Evolutionary conservation across 1,284 basidiomycete species (phyloP).

Genomic region (Leccinum fallax): DNA sequence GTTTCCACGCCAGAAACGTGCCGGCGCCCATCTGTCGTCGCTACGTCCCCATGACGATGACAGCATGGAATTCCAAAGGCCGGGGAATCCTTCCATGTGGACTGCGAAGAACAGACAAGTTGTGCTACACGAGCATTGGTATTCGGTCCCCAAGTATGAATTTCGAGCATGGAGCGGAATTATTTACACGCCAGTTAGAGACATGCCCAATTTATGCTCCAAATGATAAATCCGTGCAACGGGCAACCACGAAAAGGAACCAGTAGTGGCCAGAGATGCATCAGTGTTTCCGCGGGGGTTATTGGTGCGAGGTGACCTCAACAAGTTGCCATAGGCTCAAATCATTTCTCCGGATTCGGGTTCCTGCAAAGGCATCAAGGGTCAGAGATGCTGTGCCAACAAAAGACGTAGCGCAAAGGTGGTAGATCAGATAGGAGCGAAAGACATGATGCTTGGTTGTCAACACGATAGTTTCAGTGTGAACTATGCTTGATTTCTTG

Average conservation of each 20-base stretch:
- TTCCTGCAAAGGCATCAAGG: conserved; percentile 19
- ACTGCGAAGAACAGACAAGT: background rate
- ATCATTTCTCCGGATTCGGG: conserved; percentile 11
- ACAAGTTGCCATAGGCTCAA: background rate
- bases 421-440: conserved; percentile 34
- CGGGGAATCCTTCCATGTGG: background rate
- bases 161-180: background rate
- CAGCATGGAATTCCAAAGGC: background rate
- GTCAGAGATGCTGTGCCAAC: conserved; percentile 10
- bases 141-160: background rate
- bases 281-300: background rate
- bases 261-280: background rate
- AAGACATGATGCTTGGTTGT: conserved; percentile 33
- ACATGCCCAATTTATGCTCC: background rate
- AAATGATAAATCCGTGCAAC: background rate
- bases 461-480: conserved; percentile 37
- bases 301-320: background rate
- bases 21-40: no score
- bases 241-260: background rate
- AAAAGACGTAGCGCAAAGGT: background rate
- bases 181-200: background rate
- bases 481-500: conserved; percentile 33
- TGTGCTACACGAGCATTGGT: background rate
- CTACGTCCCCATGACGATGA: background rate
- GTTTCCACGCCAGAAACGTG: background rate